A percentile compares a stretch with the other conserved stretches of the same genome.
These are phyloP conservation scores for Paecilomyces sp. DNA, from an alignment of 2,329 filamentous ascomycete species.

Conservation along the genomic window DNA sequence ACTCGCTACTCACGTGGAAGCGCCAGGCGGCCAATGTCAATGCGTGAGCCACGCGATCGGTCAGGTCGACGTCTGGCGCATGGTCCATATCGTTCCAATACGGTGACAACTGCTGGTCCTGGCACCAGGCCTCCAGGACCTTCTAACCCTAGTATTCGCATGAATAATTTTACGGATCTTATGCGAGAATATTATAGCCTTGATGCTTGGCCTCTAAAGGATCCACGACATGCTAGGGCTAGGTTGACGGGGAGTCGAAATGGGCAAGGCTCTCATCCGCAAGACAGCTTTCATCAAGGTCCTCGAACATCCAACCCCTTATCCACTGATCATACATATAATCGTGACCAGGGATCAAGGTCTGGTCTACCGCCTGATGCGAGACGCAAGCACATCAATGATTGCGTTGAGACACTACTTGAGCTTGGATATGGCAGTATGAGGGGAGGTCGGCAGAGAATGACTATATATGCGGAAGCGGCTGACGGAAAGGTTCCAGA, in stretches of 20 bases:
- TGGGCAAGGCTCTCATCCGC: slow-evolving; percentile 1
- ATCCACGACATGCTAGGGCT: not conserved
- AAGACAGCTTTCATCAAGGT: not conserved
- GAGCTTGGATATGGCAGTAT: slow-evolving; percentile 34
- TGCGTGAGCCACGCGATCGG: not conserved
- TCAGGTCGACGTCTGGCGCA: not conserved
- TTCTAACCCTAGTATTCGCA: slow-evolving; percentile 13
- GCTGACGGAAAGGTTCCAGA: slow-evolving; percentile 35
- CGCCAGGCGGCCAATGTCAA: not conserved
- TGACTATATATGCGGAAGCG: slow-evolving; percentile 39
- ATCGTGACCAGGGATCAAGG: not conserved
- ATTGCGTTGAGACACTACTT: slow-evolving; percentile 33
- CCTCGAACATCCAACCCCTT: not conserved
- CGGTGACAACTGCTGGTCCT: slow-evolving; percentile 15
- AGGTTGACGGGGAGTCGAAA: slow-evolving; percentile 1
- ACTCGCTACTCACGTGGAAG: not conserved
- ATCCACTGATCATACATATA: not conserved
- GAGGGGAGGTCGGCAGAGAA: slow-evolving; percentile 27
- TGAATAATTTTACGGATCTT: not conserved
- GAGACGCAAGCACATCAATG: slow-evolving; percentile 16
- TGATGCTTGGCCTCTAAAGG: too few species aligned
- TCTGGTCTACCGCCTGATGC: slow-evolving; percentile 2
- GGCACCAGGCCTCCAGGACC: slow-evolving; percentile 16
- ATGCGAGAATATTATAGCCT: too few species aligned
- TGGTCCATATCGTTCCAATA: slow-evolving; percentile 15